Base-by-base conservation (phyloP, 78 protist species). In the Blattamonas nauphoetae region DNA sequence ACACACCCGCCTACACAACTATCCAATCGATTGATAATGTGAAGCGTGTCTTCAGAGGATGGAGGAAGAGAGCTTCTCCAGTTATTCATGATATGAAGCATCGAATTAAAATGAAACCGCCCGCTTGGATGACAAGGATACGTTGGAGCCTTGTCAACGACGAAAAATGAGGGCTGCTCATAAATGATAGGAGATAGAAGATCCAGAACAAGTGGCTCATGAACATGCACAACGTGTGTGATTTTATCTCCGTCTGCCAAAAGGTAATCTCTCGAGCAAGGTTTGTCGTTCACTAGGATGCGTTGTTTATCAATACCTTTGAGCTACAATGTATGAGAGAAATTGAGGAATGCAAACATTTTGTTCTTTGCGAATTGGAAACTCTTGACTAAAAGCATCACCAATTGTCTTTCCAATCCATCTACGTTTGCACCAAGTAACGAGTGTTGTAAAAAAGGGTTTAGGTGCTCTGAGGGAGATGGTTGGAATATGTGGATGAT, bases 391-490 rank as follows among this genome's bases (percentile, higher is more conserved):
- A 21, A 55, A 55, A 21, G 71, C 71, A 29, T 55, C 71, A 29
- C 21, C 71, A 55, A 55, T 55, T 55, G 71, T 55, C 71, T 55
- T 55, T 55, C 71, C 71, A 55, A 55, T 55, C 71, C 71, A 55
- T 55, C 71, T 55, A 29, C 21, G 71, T 21, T 55, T 55, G 71
- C 71, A 55, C 11, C 11, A 55, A 21, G 71, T 55, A 21, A 55
- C 71, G 21, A 55, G 71, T 55, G 71, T 55, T 55, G 71, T 55
- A 55, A 55, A 55, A 55, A 55, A 55, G 11, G 71, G 71, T 29
- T 29, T 21, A 29, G 71, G 71, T 55, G 38, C 71, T 55, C 71
- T 55, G 21, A 55, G 71, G 21, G 11, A 55, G 11, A 29, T 11
- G 11, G 38, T 21, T 29, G 71, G 71, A 29, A 55, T 29, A 55